phyloP scores from a whole-genome alignment of 176 grass and related monocot genomes.

The Cocos nucifera region DNA sequence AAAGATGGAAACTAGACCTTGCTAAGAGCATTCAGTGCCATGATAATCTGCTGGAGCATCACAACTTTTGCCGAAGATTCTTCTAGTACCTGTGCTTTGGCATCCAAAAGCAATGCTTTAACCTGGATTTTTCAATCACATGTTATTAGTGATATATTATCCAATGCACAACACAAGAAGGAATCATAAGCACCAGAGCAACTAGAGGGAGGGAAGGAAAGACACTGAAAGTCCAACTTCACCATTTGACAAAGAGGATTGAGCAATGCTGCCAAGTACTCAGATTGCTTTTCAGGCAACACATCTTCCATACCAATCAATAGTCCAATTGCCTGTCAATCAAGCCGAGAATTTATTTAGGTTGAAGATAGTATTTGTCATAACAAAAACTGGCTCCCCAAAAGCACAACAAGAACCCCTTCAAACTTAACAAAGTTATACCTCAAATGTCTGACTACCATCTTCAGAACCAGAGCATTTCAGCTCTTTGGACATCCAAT shows the following conservation, averaged over 20 bases:
- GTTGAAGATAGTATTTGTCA: no score
- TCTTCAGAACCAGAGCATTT: constrained; percentile 73
- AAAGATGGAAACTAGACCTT: constrained; percentile 44
- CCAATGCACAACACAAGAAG: not conserved
- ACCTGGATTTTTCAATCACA: constrained; percentile 35
- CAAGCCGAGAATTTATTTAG: constrained; percentile 10
- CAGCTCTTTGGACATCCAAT: constrained; percentile 47
- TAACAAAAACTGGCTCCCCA: no score
- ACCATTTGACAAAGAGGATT: constrained; percentile 86
- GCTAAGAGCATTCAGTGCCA: constrained; percentile 87
- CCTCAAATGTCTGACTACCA: constrained; percentile 95
- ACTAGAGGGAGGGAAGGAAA: not conserved
- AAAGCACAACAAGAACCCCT: not conserved
- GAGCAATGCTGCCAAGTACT: constrained; percentile 71
- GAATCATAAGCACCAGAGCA: constrained; percentile 1
- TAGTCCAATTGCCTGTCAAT: constrained; percentile 68
- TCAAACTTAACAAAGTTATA: constrained; percentile 23
- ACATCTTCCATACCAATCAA: constrained; percentile 92
- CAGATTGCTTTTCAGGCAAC: constrained; percentile 61
- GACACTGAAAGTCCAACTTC: not conserved
- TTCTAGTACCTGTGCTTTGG: constrained; percentile 54
- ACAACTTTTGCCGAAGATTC: constrained; percentile 49
- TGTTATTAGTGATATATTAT: not conserved
- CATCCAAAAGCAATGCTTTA: constrained; percentile 57
- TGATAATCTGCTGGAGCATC: constrained; percentile 71